Base-by-base conservation (phyloP, 352 stramenopile species). In the Globisporangium acanthophoron region DNA sequence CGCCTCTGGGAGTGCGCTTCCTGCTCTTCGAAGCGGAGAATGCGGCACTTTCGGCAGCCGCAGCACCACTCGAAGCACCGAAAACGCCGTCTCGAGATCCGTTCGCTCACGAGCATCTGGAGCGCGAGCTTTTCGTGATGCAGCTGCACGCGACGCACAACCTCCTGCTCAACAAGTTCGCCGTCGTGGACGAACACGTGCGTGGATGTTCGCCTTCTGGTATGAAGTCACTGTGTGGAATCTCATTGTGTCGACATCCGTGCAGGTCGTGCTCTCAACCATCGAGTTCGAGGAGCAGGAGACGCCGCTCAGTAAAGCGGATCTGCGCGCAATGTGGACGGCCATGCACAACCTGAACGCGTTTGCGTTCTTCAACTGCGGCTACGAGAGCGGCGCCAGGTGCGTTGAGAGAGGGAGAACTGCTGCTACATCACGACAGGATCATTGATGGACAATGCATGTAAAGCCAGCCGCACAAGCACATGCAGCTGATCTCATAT, bases 401-500 rank as follows among this genome's bases (percentile, higher is more conserved):
- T 88, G 54, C 44, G 33, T 12, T 39, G 33, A 39, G 33, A 39
- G 33, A 39, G 33, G 12, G 12, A 45, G 33, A 46, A 2, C 18
- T 24, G 27, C 45, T 52, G 11, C 53, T 16, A 24, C 7, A 16
- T n/a, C 35, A 33, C 4, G 21, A 24, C 21, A 24, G 21, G 21
- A 24, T 24, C 21, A 24, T 24, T 24, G 21, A 24, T 24, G 21
- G 21, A 24, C 21, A 24, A 24, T 24, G 21, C 31, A 5, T 35
- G 31, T 8, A 1, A 54, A 92, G 81, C 54, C 84, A 93, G 62
- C 81, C 84, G 16, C 80, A 90, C 67, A 93, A 93, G 57, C 84
- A 93, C 72, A 90, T 93, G 80, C 84, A 93, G 64, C 77, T 91
- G 47, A 93, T 90, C 55, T 89, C 84, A 58, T 90, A 88, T 64